phyloP scores from a whole-genome alignment of 2,329 filamentous ascomycete species.

The Fusarium camptoceras region DNA sequence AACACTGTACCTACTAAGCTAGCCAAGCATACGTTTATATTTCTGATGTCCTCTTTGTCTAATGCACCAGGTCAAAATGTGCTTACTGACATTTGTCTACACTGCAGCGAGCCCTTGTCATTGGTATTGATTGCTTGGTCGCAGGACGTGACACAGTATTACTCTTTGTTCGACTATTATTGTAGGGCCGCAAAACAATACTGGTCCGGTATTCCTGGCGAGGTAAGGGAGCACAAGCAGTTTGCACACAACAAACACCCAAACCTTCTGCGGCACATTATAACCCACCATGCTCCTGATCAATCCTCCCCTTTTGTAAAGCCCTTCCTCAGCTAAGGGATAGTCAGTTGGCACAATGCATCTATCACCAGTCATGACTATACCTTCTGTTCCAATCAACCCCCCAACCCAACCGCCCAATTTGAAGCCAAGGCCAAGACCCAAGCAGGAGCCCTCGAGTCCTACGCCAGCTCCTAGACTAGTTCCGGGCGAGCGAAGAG shows the following conservation, averaged over 20 bases:
- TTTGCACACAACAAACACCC: constrained; percentile 1
- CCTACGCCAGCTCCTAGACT: constrained; percentile 7
- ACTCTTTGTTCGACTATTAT: background rate
- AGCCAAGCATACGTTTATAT: background rate
- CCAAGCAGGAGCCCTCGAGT: constrained; percentile 3
- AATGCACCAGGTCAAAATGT: background rate
- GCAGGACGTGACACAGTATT: constrained; percentile 1
- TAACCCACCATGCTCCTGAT: background rate
- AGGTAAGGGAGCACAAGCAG: background rate
- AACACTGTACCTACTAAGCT: background rate
- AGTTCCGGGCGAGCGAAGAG: constrained; percentile 33
- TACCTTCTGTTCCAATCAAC: constrained; percentile 12
- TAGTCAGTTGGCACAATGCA: constrained; percentile 11
- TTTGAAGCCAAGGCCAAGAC: constrained; percentile 9
- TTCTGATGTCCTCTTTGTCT: background rate
- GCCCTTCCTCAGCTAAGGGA: background rate
- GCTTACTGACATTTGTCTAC: background rate
- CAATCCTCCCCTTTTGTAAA: background rate
- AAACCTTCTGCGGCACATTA: background rate
- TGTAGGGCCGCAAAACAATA: background rate
- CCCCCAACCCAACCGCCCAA: constrained; percentile 1
- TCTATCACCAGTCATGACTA: constrained; percentile 28
- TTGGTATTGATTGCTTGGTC: background rate
- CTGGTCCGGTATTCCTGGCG: background rate
- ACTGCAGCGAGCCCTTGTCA: background rate